phyloP scores from a whole-genome alignment of 495 filamentous ascomycete species.

The Symbiotaphrina buchneri region DNA sequence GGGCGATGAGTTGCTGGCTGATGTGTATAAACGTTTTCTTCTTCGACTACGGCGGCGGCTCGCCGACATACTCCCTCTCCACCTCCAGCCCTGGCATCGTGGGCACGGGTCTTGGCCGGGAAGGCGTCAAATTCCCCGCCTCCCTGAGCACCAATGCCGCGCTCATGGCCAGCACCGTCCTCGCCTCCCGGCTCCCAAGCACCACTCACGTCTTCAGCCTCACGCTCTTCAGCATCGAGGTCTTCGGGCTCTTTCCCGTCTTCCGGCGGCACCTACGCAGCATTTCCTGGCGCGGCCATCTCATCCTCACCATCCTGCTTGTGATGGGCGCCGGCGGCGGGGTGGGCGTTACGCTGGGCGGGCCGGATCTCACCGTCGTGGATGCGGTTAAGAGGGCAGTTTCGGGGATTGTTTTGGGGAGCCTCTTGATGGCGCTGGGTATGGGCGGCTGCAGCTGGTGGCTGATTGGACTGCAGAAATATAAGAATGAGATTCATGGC shows the following conservation, averaged over 20 bases:
- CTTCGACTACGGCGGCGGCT: constrained; percentile 74
- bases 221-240: constrained; percentile 88
- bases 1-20: constrained; percentile 86
- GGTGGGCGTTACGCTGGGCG: constrained; percentile 55
- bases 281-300: constrained; percentile 64
- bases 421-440: constrained; percentile 39
- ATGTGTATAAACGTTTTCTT: constrained; percentile 91
- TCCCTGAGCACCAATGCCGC: constrained; percentile 87
- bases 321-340: constrained; percentile 59
- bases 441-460: constrained; percentile 97
- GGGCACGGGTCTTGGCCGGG: too few species aligned
- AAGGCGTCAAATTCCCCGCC: constrained; percentile 39
- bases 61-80: constrained; percentile 19
- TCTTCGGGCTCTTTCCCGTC: constrained; percentile 90
- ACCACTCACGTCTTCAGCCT: constrained; percentile 92
- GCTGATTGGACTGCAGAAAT: constrained; percentile 91
- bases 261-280: constrained; percentile 74
- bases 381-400: constrained; percentile 53
- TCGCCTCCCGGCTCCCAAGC: constrained; percentile 66
- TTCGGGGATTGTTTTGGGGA: constrained; percentile 48
- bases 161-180: constrained; percentile 79
- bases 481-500: constrained; percentile 96
- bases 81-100: constrained; percentile 13
- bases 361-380: too few species aligned
- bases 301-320: constrained; percentile 53